These are phyloP conservation scores for Tetrahymena elliotti DNA, from an alignment of 73 alveolate genomes.

Conservation along the genomic window DNA sequence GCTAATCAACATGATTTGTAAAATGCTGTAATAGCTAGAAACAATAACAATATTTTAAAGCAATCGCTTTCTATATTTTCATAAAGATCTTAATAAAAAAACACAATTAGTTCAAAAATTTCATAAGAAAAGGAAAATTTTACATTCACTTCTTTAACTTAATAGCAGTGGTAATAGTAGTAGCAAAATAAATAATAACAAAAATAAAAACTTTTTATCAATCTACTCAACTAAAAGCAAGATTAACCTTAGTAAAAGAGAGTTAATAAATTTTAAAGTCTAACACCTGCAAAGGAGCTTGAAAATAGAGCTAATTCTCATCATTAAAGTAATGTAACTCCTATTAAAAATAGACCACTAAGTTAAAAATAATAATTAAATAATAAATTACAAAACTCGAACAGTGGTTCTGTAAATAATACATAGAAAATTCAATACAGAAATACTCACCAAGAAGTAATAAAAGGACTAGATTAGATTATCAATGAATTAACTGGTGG, in stretches of 20 bases:
- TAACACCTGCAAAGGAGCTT: not conserved
- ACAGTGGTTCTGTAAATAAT: not conserved
- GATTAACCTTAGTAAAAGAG: not conserved
- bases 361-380: not conserved
- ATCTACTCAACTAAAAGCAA: not conserved
- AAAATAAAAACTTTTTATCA: too few relatives aligned
- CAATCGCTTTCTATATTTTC: not conserved
- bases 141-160: not conserved
- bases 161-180: not conserved
- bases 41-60: not conserved
- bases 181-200: too few relatives aligned
- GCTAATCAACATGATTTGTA: not conserved
- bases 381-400: not conserved
- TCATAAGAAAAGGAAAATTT: not conserved
- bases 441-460: not conserved
- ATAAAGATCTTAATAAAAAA: not conserved
- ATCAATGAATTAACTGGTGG: not conserved
- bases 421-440: not conserved
- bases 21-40: not conserved
- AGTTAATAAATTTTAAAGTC: not conserved
- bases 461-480: not conserved
- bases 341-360: not conserved
- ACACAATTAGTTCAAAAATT: not conserved
- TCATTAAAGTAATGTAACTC: not conserved
- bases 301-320: not conserved